Conservation (phyloP, 169 alveolate genomes). For the Eimeria nieschulzi region DNA sequence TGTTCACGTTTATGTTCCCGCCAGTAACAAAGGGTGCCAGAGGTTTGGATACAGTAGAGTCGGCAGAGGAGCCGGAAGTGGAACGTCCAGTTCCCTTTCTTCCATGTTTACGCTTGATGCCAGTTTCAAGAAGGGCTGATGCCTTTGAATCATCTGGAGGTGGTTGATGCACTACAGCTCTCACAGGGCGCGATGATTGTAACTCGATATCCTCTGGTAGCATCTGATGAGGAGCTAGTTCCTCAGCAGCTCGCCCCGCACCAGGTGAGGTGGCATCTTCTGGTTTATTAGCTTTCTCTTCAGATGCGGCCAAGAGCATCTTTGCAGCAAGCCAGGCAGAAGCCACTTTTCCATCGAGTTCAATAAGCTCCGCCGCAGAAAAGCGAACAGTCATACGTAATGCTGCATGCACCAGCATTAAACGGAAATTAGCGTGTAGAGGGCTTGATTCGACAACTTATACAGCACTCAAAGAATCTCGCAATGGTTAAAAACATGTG, state of each 20-base stretch:
- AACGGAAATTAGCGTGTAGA: no score
- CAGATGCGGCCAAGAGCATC: constrained; percentile 18
- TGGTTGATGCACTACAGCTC: not conserved
- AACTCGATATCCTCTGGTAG: not conserved
- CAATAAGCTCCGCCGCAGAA: constrained; percentile 6
- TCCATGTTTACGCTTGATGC: not conserved
- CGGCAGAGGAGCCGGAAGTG: not conserved
- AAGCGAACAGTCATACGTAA: constrained; percentile 22
- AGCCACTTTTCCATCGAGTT: constrained; percentile 40
- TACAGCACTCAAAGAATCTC: no score
- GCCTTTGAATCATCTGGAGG: constrained; percentile 3
- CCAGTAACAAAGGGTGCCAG: constrained; percentile 7
- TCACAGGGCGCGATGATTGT: not conserved
- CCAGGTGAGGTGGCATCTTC: not conserved
- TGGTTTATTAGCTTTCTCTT: not conserved
- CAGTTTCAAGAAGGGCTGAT: not conserved
- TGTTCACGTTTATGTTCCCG: constrained; percentile 17
- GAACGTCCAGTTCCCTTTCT: not conserved
- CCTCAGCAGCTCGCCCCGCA: no score
- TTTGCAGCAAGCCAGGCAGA: constrained; percentile 38
- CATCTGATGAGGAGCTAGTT: not conserved
- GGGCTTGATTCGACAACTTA: no score
- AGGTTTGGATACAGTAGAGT: not conserved
- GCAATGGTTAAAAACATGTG: no score
- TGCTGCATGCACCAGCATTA: constrained; percentile 5